Evolutionary conservation across 2,329 filamentous ascomycete species (phyloP).

Genomic region (Tolypocladium album): DNA sequence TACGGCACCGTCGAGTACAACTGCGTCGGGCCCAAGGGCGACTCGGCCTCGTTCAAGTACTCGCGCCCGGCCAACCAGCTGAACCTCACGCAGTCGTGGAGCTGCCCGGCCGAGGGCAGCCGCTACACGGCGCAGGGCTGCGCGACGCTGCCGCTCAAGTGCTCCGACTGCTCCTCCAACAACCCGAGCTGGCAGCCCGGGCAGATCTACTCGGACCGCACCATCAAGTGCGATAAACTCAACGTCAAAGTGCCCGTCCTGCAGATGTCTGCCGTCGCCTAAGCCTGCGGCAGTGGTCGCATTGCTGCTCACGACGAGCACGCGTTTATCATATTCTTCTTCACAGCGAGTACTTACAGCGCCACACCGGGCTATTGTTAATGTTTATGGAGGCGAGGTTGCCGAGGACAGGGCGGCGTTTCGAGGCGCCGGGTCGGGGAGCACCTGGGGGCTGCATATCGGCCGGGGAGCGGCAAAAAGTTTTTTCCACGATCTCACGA

Average conservation of each 20-base stretch:
- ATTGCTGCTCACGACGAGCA: neutral
- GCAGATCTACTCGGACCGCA: constrained; percentile 19
- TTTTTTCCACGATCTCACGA: neutral
- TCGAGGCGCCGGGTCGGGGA: too few species aligned
- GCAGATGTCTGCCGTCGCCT: constrained; percentile 15
- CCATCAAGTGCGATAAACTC: constrained; percentile 15
- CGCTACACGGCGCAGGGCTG: constrained; percentile 17
- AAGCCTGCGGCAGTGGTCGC: neutral
- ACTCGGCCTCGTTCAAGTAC: constrained; percentile 31
- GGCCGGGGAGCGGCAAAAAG: neutral
- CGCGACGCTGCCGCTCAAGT: constrained; percentile 15
- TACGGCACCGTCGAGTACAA: constrained; percentile 33
- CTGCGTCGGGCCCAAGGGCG: constrained; percentile 24
- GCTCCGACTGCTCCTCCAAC: constrained; percentile 14
- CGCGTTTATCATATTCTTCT: neutral
- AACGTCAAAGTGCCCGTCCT: constrained; percentile 14
- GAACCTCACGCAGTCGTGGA: constrained; percentile 37
- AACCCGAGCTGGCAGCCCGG: constrained; percentile 21
- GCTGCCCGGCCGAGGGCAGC: constrained; percentile 28
- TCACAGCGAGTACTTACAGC: neutral
- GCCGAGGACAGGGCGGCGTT: neutral
- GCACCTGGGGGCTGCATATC: neutral
- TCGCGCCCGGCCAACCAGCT: constrained; percentile 23
- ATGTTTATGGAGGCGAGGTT: neutral
- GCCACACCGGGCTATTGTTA: neutral